phyloP scores from a whole-genome alignment of 768 basidiomycete species.

The Lactarius indigo region DNA sequence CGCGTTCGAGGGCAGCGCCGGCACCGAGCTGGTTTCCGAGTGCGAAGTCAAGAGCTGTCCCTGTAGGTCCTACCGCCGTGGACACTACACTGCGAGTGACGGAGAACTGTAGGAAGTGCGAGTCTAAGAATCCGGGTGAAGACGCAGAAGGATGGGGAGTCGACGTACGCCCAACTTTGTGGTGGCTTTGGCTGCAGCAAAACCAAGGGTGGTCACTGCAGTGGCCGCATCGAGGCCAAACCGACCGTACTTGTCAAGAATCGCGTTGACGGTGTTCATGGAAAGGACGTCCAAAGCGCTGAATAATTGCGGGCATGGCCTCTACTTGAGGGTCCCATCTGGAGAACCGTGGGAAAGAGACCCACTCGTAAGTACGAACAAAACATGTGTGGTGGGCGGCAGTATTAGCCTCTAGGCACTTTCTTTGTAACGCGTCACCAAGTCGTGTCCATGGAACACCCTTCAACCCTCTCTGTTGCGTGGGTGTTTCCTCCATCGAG shows the following conservation, averaged over 20 bases:
- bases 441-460: not conserved
- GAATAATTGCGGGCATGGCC: not conserved
- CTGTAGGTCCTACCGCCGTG: conserved; percentile 54
- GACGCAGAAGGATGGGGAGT: not conserved
- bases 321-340: not conserved
- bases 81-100: conserved; percentile 60
- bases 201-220: conserved; percentile 57
- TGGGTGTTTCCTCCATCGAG: conserved; percentile 2
- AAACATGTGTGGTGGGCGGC: not conserved
- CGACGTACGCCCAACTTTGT: conserved; percentile 68
- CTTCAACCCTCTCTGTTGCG: conserved; percentile 11
- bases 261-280: conserved; percentile 30
- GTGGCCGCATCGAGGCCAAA: conserved; percentile 67
- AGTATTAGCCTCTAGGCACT: not conserved
- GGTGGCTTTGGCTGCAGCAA: conserved; percentile 60
- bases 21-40: conserved; percentile 61
- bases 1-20: conserved; percentile 52
- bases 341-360: conserved; percentile 6
- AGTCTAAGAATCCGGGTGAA: conserved; percentile 10
- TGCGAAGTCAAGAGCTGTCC: conserved; percentile 60
- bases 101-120: conserved; percentile 51
- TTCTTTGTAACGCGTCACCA: not conserved
- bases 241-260: conserved; percentile 45
- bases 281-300: conserved; percentile 1
- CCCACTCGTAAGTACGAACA: conserved; percentile 16